These are phyloP conservation scores for Phyllosticta capitalensis DNA, from an alignment of 2,329 filamentous ascomycete species.

Conservation along the genomic window DNA sequence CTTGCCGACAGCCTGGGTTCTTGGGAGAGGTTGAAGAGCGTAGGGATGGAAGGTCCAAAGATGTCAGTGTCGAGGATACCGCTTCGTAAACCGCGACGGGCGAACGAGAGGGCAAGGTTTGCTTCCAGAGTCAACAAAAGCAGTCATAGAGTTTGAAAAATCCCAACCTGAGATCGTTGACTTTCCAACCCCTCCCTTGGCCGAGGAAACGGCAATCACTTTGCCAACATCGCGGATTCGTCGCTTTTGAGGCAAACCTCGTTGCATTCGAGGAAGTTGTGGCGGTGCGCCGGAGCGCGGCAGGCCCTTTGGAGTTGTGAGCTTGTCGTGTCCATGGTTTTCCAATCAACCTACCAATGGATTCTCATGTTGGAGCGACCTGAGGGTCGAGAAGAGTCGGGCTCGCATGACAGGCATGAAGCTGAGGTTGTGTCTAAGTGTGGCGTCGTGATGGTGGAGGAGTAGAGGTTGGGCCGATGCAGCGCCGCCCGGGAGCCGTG, in stretches of 20 bases:
- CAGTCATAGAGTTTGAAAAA: not conserved
- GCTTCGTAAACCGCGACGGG: conserved; percentile 66
- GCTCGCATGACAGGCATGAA: conserved; percentile 24
- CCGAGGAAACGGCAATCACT: conserved; percentile 92
- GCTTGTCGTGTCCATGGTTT: not conserved
- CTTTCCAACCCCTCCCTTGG: conserved; percentile 97
- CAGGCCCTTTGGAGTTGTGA: conserved; percentile 54
- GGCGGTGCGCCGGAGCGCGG: conserved; percentile 61
- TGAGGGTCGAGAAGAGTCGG: conserved; percentile 46
- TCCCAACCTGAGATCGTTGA: conserved; percentile 73
- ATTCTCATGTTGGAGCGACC: conserved; percentile 64
- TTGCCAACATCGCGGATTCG: conserved; percentile 78
- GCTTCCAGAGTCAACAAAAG: conserved; percentile 25
- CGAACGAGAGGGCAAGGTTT: conserved; percentile 81
- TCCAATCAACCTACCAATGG: conserved; percentile 53
- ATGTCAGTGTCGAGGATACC: conserved; percentile 95
- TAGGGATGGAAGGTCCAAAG: conserved; percentile 91
- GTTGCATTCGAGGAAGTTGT: conserved; percentile 63
- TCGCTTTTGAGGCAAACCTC: conserved; percentile 70
- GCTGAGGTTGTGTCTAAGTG: not conserved
- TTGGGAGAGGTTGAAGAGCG: conserved; percentile 70
- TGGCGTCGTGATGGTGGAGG: conserved; percentile 4
- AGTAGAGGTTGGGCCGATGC: not conserved
- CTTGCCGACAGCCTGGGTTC: conserved; percentile 67
- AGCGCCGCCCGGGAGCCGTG: not conserved